A percentile compares a stretch with the other conserved stretches of the same genome.
Evolutionary conservation across 1,139 yeast species (phyloP).

Genomic region (Kodamaea sp.): DNA sequence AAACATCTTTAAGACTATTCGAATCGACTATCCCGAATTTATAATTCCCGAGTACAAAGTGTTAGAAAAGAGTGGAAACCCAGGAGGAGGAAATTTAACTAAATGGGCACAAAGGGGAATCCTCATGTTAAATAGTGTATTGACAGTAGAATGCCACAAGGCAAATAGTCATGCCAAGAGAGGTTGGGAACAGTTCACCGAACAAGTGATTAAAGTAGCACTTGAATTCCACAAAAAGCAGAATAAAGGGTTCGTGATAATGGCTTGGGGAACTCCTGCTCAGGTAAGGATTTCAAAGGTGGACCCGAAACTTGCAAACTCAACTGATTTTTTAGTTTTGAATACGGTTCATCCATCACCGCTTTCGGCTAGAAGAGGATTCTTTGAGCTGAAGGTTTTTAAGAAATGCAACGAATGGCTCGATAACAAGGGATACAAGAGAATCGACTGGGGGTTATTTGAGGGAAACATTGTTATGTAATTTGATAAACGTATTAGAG

Average conservation of each 20-base stretch:
- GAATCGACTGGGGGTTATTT: constrained; percentile 64
- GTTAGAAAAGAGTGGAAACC: constrained; percentile 25
- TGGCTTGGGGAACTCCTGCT: constrained; percentile 97
- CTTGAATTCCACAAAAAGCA: constrained; percentile 33
- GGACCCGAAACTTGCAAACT: constrained; percentile 24
- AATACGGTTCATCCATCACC: constrained; percentile 94
- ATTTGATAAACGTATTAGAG: too few relatives aligned
- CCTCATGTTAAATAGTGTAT: constrained; percentile 78
- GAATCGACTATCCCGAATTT: constrained; percentile 73
- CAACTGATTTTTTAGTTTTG: constrained; percentile 49
- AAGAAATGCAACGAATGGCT: constrained; percentile 76
- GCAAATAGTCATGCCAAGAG: constrained; percentile 89
- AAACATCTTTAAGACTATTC: constrained; percentile 81
- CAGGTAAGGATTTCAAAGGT: constrained; percentile 62
- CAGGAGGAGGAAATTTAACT: constrained; percentile 67
- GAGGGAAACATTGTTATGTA: constrained; percentile 8
- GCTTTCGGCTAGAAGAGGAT: constrained; percentile 82
- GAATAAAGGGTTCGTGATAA: constrained; percentile 61
- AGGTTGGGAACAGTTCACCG: constrained; percentile 96
- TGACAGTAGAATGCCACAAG: constrained; percentile 91
- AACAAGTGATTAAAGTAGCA: constrained; percentile 55
- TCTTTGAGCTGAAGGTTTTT: constrained; percentile 74
- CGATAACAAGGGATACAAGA: constrained; percentile 41
- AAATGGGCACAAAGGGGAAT: constrained; percentile 93
- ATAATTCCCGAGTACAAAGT: constrained; percentile 49